A percentile compares a stretch with the other conserved stretches of the same genome.
phyloP scores from a whole-genome alignment of 495 filamentous ascomycete genomes.

The Neurospora tetraspora region DNA sequence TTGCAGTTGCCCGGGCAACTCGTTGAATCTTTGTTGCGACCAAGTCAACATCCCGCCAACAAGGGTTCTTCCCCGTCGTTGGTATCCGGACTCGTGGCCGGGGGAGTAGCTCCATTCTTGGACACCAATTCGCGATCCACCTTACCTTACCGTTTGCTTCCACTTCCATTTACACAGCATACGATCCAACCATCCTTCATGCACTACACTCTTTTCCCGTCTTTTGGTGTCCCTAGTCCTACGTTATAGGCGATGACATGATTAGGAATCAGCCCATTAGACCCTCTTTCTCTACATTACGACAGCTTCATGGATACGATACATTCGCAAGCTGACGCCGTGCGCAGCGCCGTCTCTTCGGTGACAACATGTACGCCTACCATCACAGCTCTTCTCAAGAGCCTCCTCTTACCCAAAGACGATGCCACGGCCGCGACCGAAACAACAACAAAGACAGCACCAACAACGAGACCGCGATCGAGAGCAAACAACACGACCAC shows the following conservation, averaged over 20 bases:
- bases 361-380: slow-evolving; percentile 43
- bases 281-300: slow-evolving; percentile 2
- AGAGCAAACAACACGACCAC: slow-evolving; percentile 14
- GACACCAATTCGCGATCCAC: slow-evolving; percentile 3
- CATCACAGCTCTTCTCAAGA: slow-evolving; percentile 38
- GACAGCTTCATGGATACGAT: slow-evolving; percentile 35
- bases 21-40: neutral
- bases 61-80: neutral
- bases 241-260: slow-evolving; percentile 10
- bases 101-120: neutral
- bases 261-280: slow-evolving; percentile 21
- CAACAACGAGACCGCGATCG: slow-evolving; percentile 14
- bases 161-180: neutral
- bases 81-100: neutral
- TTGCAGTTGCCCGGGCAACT: neutral
- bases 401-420: slow-evolving; percentile 34
- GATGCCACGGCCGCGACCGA: slow-evolving; percentile 15
- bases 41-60: neutral
- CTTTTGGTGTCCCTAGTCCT: slow-evolving; percentile 7
- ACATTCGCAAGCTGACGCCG: slow-evolving; percentile 33
- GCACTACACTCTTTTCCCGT: neutral
- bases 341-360: slow-evolving; percentile 41
- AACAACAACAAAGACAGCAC: slow-evolving; percentile 2
- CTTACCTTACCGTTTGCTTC: neutral
- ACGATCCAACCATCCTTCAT: neutral